Percentiles rank a stretch among this genome's conserved stretches.
Evolutionary conservation across 2,329 filamentous ascomycete genomes (phyloP).

Genomic region (Fusarium stilboides): DNA sequence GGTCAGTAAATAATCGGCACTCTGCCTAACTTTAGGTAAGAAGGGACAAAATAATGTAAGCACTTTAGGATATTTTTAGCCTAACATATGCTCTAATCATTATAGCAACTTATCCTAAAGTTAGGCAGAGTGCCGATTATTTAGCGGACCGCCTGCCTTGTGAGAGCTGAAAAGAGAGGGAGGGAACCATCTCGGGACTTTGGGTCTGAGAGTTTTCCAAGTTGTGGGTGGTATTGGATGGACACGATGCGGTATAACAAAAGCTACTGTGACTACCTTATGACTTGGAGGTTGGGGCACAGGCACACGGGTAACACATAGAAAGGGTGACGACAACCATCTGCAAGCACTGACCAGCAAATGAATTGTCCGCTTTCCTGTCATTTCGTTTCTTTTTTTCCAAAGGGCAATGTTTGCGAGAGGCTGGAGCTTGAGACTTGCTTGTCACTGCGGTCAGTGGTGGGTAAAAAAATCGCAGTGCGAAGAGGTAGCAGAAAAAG

Average conservation of each 20-base stretch:
- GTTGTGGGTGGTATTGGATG: neutral
- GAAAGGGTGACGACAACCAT: neutral
- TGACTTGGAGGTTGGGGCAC: constrained; percentile 5
- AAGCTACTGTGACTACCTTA: too few species aligned
- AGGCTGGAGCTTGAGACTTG: constrained; percentile 21
- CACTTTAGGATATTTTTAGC: too few species aligned
- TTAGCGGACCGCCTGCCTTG: too few species aligned
- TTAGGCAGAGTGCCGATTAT: too few species aligned
- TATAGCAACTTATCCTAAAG: too few species aligned
- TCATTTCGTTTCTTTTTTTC: constrained; percentile 23
- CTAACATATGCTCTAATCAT: too few species aligned
- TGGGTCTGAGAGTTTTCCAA: neutral
- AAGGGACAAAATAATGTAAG: too few species aligned
- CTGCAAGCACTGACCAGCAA: neutral
- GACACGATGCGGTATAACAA: neutral
- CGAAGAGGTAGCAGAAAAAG: constrained; percentile 14
- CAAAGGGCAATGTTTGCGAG: constrained; percentile 18
- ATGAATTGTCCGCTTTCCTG: neutral
- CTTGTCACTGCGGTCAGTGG: constrained; percentile 8
- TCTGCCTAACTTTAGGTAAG: too few species aligned
- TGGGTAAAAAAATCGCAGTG: constrained; percentile 1
- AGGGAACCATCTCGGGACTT: neutral
- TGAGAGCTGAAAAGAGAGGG: constrained; percentile 27
- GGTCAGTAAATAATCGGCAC: too few species aligned
- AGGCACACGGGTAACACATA: neutral